Percentiles rank a stretch among this genome's conserved stretches.
Evolutionary conservation across 257 asterid species (phyloP).

Genomic region (Solanum chiquidenum): DNA sequence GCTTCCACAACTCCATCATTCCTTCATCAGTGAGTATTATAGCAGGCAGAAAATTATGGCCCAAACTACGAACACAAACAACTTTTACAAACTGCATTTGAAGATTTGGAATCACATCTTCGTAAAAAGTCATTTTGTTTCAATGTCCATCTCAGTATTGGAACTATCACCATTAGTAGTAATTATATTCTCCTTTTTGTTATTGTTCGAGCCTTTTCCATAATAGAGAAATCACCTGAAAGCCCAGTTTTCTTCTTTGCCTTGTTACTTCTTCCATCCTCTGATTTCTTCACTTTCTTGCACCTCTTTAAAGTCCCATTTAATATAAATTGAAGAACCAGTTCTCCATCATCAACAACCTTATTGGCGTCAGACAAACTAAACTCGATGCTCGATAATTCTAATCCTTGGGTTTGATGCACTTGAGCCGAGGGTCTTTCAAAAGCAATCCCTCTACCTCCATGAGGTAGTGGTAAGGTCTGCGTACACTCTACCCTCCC

Average conservation of each 20-base stretch:
- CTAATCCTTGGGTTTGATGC: slow-evolving; percentile 17
- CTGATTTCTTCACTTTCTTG: slow-evolving; percentile 37
- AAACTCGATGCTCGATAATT: slow-evolving; percentile 37
- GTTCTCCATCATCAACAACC: slow-evolving; percentile 19
- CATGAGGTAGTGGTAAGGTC: not conserved
- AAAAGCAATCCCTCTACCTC: not conserved
- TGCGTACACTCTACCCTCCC: not conserved
- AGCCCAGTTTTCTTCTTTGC: slow-evolving; percentile 15
- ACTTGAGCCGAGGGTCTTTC: not conserved
- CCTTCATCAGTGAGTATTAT: not conserved
- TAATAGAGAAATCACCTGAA: slow-evolving; percentile 3
- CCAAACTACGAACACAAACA: not conserved
- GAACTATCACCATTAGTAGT: slow-evolving; percentile 1
- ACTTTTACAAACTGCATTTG: not conserved
- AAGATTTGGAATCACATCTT: not conserved
- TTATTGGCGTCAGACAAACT: slow-evolving; percentile 27
- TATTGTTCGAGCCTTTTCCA: not conserved
- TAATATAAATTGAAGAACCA: not conserved
- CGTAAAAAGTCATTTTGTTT: not conserved
- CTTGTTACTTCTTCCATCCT: slow-evolving; percentile 29
- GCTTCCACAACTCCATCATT: not conserved
- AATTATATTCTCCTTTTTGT: slow-evolving; percentile 2
- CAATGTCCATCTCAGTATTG: not conserved
- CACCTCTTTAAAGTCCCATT: slow-evolving; percentile 17
- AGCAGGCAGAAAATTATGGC: not conserved